These are phyloP conservation scores for Ramularia collo-cygni DNA, from an alignment of 2,329 filamentous ascomycete species.

Conservation along the genomic window DNA sequence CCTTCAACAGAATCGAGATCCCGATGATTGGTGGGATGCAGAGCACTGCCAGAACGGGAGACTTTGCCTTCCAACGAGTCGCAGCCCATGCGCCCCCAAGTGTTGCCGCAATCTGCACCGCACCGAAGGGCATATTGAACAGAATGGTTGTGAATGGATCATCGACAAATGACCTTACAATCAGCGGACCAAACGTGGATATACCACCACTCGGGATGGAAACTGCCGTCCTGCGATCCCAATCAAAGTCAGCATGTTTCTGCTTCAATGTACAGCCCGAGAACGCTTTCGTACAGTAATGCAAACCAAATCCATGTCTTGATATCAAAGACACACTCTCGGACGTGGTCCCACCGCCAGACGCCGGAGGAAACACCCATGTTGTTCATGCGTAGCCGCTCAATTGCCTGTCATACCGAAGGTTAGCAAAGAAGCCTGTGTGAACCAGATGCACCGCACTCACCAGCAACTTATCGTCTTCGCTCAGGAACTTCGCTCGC, in stretches of 20 bases:
- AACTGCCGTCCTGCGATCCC: slow-evolving; percentile 43
- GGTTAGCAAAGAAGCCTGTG: no score
- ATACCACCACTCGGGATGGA: slow-evolving; percentile 54
- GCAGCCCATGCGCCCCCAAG: slow-evolving; percentile 52
- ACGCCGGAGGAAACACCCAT: slow-evolving; percentile 37
- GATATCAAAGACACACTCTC: slow-evolving; percentile 49
- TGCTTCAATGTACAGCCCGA: no score
- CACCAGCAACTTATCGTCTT: slow-evolving; percentile 48
- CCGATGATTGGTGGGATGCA: slow-evolving; percentile 53
- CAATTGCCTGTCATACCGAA: slow-evolving; percentile 38
- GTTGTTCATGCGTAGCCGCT: slow-evolving; percentile 42
- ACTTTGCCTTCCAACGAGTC: slow-evolving; percentile 49
- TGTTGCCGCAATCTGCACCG: slow-evolving; percentile 54
- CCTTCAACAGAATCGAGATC: slow-evolving; percentile 46
- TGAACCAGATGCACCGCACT: no score
- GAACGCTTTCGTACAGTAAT: no score
- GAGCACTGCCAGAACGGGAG: slow-evolving; percentile 47
- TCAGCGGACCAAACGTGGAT: slow-evolving; percentile 52
- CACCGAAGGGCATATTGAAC: slow-evolving; percentile 56
- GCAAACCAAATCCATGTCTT: slow-evolving; percentile 56
- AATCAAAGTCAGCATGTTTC: slow-evolving; percentile 45
- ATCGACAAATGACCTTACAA: slow-evolving; percentile 53
- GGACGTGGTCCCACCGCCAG: slow-evolving; percentile 48
- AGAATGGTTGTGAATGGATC: slow-evolving; percentile 50
- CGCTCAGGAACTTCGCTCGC: slow-evolving; percentile 50